Percentiles rank a stretch among this genome's conserved stretches.
Conservation (phyloP, 495 filamentous ascomycete species). For the Hypoxylon fuscum region DNA sequence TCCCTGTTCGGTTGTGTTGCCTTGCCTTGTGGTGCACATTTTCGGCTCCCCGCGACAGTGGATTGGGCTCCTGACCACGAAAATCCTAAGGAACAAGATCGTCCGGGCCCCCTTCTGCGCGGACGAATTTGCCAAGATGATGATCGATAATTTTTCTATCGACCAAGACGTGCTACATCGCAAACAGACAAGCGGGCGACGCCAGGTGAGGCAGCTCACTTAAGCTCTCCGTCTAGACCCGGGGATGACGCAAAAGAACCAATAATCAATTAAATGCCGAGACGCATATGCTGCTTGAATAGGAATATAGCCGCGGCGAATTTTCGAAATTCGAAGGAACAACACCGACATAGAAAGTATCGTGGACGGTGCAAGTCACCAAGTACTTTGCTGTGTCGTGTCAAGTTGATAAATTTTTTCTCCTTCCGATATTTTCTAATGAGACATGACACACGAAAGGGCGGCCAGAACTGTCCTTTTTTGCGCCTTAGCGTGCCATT, state of each 20-base stretch:
- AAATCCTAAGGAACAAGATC: slow-evolving; percentile 37
- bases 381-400: slow-evolving; percentile 4
- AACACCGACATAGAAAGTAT: not conserved
- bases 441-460: slow-evolving; percentile 15
- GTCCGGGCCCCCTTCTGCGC: slow-evolving; percentile 24
- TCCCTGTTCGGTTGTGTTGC: slow-evolving; percentile 29
- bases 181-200: not conserved
- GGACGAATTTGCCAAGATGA: slow-evolving; percentile 27
- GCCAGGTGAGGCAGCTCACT: slow-evolving; percentile 40
- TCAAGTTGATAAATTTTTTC: slow-evolving; percentile 15
- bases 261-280: slow-evolving; percentile 26
- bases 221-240: slow-evolving; percentile 12
- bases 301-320: slow-evolving; percentile 17
- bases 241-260: slow-evolving; percentile 31
- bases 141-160: slow-evolving; percentile 35
- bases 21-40: slow-evolving; percentile 17
- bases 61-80: slow-evolving; percentile 30
- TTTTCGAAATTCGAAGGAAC: not conserved
- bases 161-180: slow-evolving; percentile 8
- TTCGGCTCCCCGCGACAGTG: slow-evolving; percentile 13
- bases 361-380: not conserved
- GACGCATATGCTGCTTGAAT: not conserved
- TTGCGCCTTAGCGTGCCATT: slow-evolving; percentile 29
- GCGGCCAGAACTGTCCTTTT: slow-evolving; percentile 28
- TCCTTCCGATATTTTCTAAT: no score